Percentiles rank a stretch among this genome's conserved stretches.
These are phyloP conservation scores for Funneliformis geosporum DNA, from an alignment of 192 early-diverging fungal species.

Conservation along the genomic window DNA sequence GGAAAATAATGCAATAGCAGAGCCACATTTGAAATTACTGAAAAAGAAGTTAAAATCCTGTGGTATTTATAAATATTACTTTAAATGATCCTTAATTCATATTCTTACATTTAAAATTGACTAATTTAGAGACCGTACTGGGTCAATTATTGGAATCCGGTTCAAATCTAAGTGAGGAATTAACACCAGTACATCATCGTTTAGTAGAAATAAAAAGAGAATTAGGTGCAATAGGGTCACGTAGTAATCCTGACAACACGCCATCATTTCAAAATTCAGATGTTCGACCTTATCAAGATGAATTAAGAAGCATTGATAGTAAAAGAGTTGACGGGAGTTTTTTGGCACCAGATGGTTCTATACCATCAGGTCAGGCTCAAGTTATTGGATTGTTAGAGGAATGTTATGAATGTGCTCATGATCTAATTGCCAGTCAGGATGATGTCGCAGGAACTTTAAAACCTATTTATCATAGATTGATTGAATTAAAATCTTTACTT, in stretches of 20 bases:
- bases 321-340: slow-evolving; percentile 80
- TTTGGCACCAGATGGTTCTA: slow-evolving; percentile 62
- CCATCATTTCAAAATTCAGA: slow-evolving; percentile 38
- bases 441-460: slow-evolving; percentile 62
- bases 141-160: slow-evolving; percentile 57
- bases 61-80: slow-evolving; percentile 35
- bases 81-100: background rate
- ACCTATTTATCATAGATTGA: slow-evolving; percentile 60
- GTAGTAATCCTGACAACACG: background rate
- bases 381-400: slow-evolving; percentile 79
- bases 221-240: slow-evolving; percentile 48
- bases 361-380: slow-evolving; percentile 82
- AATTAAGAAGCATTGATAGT: slow-evolving; percentile 80
- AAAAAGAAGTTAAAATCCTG: slow-evolving; percentile 43
- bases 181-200: slow-evolving; percentile 71
- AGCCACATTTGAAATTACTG: slow-evolving; percentile 47
- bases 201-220: slow-evolving; percentile 70
- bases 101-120: too few relatives aligned
- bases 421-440: slow-evolving; percentile 70
- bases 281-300: slow-evolving; percentile 62
- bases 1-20: slow-evolving; percentile 39
- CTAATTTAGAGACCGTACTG: slow-evolving; percentile 46
- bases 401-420: slow-evolving; percentile 81
- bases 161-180: slow-evolving; percentile 64
- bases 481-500: slow-evolving; percentile 71